Evolutionary conservation across 2,329 filamentous ascomycete genomes (phyloP).

Genomic region (Clonostachys sp.): DNA sequence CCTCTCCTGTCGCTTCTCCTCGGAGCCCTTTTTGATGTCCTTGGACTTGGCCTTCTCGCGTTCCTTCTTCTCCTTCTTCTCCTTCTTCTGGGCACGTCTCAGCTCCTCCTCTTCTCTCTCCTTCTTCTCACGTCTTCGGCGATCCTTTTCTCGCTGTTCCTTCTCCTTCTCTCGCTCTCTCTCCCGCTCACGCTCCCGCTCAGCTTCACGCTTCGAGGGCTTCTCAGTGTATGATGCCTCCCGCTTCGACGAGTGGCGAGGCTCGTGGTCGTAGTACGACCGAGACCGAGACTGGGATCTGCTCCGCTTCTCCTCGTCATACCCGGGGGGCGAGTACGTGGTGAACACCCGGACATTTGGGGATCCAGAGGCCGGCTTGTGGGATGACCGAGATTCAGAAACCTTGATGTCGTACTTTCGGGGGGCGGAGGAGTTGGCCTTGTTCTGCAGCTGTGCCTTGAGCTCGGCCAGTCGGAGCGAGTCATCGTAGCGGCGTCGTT

Average conservation of each 20-base stretch:
- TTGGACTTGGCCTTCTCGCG: slow-evolving; percentile 28
- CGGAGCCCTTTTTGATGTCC: slow-evolving; percentile 26
- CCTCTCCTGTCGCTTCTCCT: slow-evolving; percentile 24
- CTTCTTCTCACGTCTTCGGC: slow-evolving; percentile 11
- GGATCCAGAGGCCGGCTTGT: not conserved
- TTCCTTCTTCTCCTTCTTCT: slow-evolving; percentile 25
- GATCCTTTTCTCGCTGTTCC: slow-evolving; percentile 14
- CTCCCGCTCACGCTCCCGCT: slow-evolving; percentile 28
- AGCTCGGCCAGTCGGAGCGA: slow-evolving; percentile 63
- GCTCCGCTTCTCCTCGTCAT: slow-evolving; percentile 33
- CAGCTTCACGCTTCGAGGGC: slow-evolving; percentile 35
- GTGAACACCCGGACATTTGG: slow-evolving; percentile 22
- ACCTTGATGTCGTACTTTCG: slow-evolving; percentile 41
- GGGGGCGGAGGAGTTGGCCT: slow-evolving; percentile 37
- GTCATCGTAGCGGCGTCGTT: slow-evolving; percentile 74
- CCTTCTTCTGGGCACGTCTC: slow-evolving; percentile 20
- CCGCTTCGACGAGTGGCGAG: slow-evolving; percentile 31
- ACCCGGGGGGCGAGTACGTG: slow-evolving; percentile 32
- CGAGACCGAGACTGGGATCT: slow-evolving; percentile 23
- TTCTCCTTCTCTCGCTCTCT: slow-evolving; percentile 21
- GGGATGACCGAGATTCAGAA: slow-evolving; percentile 29
- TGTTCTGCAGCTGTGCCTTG: slow-evolving; percentile 44
- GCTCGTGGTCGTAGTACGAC: slow-evolving; percentile 34
- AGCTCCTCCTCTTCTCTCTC: slow-evolving; percentile 13
- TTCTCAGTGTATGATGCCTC: slow-evolving; percentile 38